Conservation (phyloP, 129 eudicot genomes). For the Escallonia rubra region DNA sequence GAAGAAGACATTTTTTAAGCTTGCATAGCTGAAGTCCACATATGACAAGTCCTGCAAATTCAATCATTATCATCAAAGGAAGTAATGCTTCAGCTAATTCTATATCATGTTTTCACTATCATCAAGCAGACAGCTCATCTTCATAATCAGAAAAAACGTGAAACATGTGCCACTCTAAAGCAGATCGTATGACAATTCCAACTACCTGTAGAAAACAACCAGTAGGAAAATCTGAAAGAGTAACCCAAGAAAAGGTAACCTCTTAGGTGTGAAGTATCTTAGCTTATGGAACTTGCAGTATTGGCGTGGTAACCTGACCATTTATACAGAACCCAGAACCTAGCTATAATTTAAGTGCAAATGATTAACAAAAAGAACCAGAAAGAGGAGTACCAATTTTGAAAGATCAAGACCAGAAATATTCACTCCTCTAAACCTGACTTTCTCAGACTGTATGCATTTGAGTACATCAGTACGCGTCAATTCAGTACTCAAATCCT, state of each 20-base stretch:
- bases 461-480: slow-evolving; percentile 86
- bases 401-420: slow-evolving; percentile 95
- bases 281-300: too few relatives aligned
- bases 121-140: background rate
- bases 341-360: background rate
- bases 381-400: slow-evolving; percentile 52
- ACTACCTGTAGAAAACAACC: background rate
- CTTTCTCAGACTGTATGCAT: slow-evolving; percentile 87
- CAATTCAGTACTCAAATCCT: slow-evolving; percentile 66
- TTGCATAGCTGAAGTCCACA: slow-evolving; percentile 94
- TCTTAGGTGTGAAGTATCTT: background rate
- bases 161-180: too few relatives aligned
- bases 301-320: background rate
- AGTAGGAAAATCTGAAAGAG: background rate
- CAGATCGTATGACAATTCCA: background rate
- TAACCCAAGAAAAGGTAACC: background rate
- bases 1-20: slow-evolving; percentile 80
- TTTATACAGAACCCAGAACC: background rate
- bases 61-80: background rate
- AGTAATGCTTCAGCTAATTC: background rate
- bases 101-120: background rate
- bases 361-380: background rate
- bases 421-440: slow-evolving; percentile 86
- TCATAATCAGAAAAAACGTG: too few relatives aligned
- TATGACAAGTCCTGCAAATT: slow-evolving; percentile 76